Evolutionary conservation across 2,329 filamentous ascomycete genomes (phyloP).

Genomic region (Kalaharituber pfeilii): DNA sequence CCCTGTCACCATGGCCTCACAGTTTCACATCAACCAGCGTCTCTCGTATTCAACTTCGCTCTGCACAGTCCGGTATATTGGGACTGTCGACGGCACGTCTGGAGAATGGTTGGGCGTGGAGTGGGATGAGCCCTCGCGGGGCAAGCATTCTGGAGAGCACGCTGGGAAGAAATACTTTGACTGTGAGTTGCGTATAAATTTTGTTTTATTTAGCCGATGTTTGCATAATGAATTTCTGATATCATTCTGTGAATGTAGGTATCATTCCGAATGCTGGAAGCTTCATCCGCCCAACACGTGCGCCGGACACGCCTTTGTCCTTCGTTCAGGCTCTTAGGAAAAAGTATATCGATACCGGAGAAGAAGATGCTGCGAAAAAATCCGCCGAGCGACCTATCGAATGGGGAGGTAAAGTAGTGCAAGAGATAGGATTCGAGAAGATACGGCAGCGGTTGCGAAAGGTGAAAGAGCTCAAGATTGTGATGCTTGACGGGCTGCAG

Average conservation of each 20-base stretch:
- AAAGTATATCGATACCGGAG: constrained; percentile 52
- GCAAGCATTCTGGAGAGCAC: constrained; percentile 80
- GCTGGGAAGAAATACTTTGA: constrained; percentile 64
- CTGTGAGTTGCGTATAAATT: constrained; percentile 45
- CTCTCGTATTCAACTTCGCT: constrained; percentile 59
- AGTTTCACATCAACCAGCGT: constrained; percentile 47
- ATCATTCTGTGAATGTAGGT: constrained; percentile 28
- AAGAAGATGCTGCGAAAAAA: constrained; percentile 13
- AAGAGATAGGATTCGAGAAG: constrained; percentile 93
- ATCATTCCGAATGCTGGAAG: constrained; percentile 57
- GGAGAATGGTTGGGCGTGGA: constrained; percentile 86
- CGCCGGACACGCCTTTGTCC: constrained; percentile 46
- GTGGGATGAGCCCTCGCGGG: constrained; percentile 76
- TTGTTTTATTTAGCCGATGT: neutral
- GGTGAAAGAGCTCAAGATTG: constrained; percentile 58
- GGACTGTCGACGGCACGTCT: constrained; percentile 54
- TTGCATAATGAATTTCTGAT: neutral
- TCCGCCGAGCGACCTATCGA: constrained; percentile 40
- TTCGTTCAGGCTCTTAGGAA: constrained; percentile 64
- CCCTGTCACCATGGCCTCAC: constrained; percentile 21
- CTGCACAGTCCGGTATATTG: constrained; percentile 75
- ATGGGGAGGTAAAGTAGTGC: constrained; percentile 65
- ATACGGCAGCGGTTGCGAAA: constrained; percentile 63
- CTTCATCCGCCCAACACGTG: constrained; percentile 65
- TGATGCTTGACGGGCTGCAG: constrained; percentile 62